Conservation (phyloP, 2,329 filamentous ascomycete genomes). For the Chaetomiaceae sp. region DNA sequence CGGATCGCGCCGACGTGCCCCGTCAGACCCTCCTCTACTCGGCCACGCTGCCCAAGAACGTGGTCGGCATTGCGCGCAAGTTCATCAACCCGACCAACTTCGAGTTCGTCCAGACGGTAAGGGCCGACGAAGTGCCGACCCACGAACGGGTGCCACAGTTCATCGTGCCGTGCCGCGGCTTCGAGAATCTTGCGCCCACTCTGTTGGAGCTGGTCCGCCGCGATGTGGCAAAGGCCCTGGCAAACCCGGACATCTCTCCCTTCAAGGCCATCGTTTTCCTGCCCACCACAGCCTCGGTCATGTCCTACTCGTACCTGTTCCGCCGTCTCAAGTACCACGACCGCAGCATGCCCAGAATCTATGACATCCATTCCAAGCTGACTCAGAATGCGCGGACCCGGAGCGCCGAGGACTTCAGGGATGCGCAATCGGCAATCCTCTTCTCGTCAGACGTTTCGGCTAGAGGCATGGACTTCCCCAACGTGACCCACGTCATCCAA, state of each 20-base stretch:
- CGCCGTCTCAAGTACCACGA: slow-evolving; percentile 40
- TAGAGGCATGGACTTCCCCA: slow-evolving; percentile 77
- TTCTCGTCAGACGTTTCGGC: slow-evolving; percentile 78
- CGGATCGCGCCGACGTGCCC: slow-evolving; percentile 56
- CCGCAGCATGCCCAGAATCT: slow-evolving; percentile 38
- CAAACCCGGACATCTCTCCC: slow-evolving; percentile 43
- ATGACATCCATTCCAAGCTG: slow-evolving; percentile 75
- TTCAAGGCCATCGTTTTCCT: slow-evolving; percentile 98
- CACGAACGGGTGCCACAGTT: slow-evolving; percentile 82
- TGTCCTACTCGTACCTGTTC: slow-evolving; percentile 59
- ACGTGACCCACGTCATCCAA: slow-evolving; percentile 76
- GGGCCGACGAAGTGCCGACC: slow-evolving; percentile 74
- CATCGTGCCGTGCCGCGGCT: slow-evolving; percentile 60
- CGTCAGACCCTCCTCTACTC: slow-evolving; percentile 95
- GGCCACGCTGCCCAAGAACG: slow-evolving; percentile 81
- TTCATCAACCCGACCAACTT: slow-evolving; percentile 77
- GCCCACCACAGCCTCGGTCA: slow-evolving; percentile 70
- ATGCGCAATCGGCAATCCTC: slow-evolving; percentile 57
- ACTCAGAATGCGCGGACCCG: slow-evolving; percentile 64
- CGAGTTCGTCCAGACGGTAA: slow-evolving; percentile 86
- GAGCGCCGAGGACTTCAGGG: slow-evolving; percentile 68
- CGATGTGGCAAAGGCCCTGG: slow-evolving; percentile 43
- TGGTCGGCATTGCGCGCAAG: slow-evolving; percentile 70
- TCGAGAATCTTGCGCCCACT: slow-evolving; percentile 72
- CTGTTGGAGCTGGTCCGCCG: slow-evolving; percentile 70